phyloP scores from a whole-genome alignment of 495 filamentous ascomycete species.

The Oidiodendron maius region DNA sequence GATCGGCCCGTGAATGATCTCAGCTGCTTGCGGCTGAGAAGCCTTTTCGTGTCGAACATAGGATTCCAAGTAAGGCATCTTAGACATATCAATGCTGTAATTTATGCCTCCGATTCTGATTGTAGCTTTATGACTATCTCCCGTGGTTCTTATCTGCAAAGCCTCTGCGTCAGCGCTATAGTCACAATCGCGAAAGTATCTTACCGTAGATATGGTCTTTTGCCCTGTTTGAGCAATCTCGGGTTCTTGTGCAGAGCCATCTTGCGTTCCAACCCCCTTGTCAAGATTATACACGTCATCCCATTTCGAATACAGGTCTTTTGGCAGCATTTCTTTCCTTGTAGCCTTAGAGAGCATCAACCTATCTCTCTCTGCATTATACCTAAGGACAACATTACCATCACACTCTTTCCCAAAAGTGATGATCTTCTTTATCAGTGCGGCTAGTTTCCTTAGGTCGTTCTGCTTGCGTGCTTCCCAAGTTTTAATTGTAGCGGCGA shows the following conservation, averaged over 20 bases:
- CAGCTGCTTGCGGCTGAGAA: constrained; percentile 19
- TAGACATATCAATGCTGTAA: constrained; percentile 10
- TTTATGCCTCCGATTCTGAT: constrained; percentile 7
- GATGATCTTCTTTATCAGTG: constrained; percentile 32
- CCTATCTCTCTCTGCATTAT: no score
- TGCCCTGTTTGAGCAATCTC: no score
- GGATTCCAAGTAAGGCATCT: constrained; percentile 13
- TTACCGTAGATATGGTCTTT: no score
- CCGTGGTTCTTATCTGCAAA: no score
- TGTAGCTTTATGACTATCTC: constrained; percentile 3
- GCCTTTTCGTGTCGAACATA: constrained; percentile 9
- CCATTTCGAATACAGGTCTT: constrained; percentile 31
- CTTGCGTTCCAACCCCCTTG: no score
- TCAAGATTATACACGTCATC: no score
- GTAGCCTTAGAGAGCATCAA: constrained; percentile 23
- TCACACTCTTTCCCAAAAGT: constrained; percentile 23
- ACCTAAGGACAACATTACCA: constrained; percentile 28
- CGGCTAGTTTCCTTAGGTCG: constrained; percentile 28
- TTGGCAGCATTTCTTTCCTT: constrained; percentile 29
- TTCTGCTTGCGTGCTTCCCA: constrained; percentile 35
- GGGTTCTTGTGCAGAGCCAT: no score
- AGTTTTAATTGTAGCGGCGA: constrained; percentile 24
- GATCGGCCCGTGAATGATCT: constrained; percentile 23
- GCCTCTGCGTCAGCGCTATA: no score
- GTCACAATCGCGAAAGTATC: no score